These are phyloP conservation scores for Xylariaceae sp. DNA, from an alignment of 2,329 filamentous ascomycete genomes.

Conservation along the genomic window DNA sequence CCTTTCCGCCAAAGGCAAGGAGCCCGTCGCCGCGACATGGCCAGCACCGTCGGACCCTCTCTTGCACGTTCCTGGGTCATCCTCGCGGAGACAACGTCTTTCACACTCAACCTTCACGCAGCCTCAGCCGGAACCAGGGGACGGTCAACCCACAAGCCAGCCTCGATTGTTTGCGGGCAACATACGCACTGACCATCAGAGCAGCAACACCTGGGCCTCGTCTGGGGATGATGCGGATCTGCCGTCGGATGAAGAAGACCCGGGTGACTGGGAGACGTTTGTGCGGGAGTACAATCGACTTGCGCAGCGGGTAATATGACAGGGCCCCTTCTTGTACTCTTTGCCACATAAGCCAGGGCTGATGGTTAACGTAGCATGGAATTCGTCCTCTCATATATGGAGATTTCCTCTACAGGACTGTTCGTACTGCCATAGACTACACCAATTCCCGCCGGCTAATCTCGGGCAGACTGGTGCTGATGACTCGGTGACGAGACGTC, in stretches of 20 bases:
- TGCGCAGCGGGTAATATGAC: slow-evolving; percentile 46
- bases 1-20: too few species aligned
- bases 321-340: neutral
- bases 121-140: slow-evolving; percentile 10
- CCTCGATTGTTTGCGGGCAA: slow-evolving; percentile 13
- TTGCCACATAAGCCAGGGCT: neutral
- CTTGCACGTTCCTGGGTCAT: slow-evolving; percentile 4
- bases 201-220: slow-evolving; percentile 54
- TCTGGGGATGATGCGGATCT: slow-evolving; percentile 46
- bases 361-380: slow-evolving; percentile 43
- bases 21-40: slow-evolving; percentile 14
- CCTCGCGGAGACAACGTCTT: slow-evolving; percentile 13
- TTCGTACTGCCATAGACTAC: slow-evolving; percentile 14
- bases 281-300: slow-evolving; percentile 56
- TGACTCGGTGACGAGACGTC: slow-evolving; percentile 18
- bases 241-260: slow-evolving; percentile 44
- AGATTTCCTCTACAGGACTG: slow-evolving; percentile 22
- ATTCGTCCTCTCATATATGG: slow-evolving; percentile 34
- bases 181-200: slow-evolving; percentile 28
- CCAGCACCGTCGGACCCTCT: slow-evolving; percentile 14
- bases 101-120: slow-evolving; percentile 18
- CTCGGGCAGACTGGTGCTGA: neutral
- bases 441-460: slow-evolving; percentile 1
- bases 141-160: slow-evolving; percentile 16
- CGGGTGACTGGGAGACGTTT: slow-evolving; percentile 44